Conservation (phyloP, 108 stramenopile species). For the Cyclotella atomus region DNA sequence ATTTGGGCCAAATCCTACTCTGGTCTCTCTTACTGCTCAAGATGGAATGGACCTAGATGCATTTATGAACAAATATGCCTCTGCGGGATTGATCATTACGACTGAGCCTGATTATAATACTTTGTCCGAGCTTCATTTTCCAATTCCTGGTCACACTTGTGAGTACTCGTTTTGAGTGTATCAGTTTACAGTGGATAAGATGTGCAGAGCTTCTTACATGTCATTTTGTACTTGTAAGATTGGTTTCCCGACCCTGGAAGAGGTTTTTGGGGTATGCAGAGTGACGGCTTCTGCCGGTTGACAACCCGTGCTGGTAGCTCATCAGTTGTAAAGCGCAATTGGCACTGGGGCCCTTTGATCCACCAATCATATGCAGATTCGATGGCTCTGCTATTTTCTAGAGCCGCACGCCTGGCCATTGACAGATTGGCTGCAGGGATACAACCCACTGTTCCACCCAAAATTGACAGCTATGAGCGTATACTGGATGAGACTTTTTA, state of each 20-base stretch:
- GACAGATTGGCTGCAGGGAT: slow-evolving; percentile 5
- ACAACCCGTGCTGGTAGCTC: slow-evolving; percentile 13
- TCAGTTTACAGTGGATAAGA: too few relatives aligned
- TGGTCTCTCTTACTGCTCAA: slow-evolving; percentile 1
- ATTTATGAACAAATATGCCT: background rate
- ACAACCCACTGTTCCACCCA: slow-evolving; percentile 6
- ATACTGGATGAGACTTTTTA: background rate
- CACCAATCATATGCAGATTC: slow-evolving; percentile 14
- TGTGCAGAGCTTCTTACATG: background rate
- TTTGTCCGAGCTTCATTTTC: background rate
- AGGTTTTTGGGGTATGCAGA: slow-evolving; percentile 18
- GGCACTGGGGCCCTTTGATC: slow-evolving; percentile 17
- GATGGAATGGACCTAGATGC: slow-evolving; percentile 4
- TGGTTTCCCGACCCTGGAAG: slow-evolving; percentile 4
- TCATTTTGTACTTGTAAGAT: slow-evolving; percentile 1
- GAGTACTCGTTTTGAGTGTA: too few relatives aligned
- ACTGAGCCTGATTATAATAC: background rate
- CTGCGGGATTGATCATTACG: slow-evolving; percentile 1
- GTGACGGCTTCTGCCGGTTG: slow-evolving; percentile 10
- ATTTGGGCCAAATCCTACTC: background rate
- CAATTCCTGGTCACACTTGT: background rate
- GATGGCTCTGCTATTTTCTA: slow-evolving; percentile 1
- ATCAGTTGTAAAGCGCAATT: slow-evolving; percentile 11
- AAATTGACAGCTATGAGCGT: background rate
- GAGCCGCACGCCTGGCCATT: slow-evolving; percentile 14